phyloP scores from a whole-genome alignment of 2,329 filamentous ascomycete species.

The Diaporthe sp. region DNA sequence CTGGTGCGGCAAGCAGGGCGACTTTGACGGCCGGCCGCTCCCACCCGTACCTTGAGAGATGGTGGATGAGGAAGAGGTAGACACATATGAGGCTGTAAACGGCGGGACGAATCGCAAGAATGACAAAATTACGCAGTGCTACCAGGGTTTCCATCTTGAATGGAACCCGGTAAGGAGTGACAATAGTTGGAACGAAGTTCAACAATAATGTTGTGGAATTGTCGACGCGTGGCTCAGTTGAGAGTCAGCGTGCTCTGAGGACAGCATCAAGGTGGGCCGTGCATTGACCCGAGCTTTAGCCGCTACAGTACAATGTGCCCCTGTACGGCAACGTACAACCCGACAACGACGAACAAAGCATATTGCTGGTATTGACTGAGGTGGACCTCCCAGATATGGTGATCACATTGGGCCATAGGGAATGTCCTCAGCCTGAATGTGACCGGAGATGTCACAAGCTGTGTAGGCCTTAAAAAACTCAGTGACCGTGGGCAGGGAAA shows the following conservation, averaged over 20 bases:
- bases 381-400: no score
- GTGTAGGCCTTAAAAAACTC: background rate
- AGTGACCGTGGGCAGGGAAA: background rate
- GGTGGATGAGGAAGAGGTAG: background rate
- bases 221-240: constrained; percentile 6
- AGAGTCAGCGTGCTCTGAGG: constrained; percentile 7
- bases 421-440: background rate
- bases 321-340: no score
- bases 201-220: background rate
- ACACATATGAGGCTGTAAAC: background rate
- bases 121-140: background rate
- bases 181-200: constrained; percentile 8
- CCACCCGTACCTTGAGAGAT: constrained; percentile 9
- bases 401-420: no score
- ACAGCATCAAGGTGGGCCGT: constrained; percentile 29
- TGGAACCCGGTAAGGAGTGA: constrained; percentile 14
- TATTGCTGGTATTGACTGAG: background rate
- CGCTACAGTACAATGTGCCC: constrained; percentile 1
- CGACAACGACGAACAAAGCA: background rate
- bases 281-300: constrained; percentile 32
- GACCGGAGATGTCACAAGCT: background rate
- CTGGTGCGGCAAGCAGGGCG: constrained; percentile 45
- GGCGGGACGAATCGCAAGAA: background rate
- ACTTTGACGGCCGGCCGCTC: constrained; percentile 27
- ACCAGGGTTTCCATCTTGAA: background rate